Conservation (phyloP, 495 filamentous ascomycete genomes). For the Aspergillus conjunctus region DNA sequence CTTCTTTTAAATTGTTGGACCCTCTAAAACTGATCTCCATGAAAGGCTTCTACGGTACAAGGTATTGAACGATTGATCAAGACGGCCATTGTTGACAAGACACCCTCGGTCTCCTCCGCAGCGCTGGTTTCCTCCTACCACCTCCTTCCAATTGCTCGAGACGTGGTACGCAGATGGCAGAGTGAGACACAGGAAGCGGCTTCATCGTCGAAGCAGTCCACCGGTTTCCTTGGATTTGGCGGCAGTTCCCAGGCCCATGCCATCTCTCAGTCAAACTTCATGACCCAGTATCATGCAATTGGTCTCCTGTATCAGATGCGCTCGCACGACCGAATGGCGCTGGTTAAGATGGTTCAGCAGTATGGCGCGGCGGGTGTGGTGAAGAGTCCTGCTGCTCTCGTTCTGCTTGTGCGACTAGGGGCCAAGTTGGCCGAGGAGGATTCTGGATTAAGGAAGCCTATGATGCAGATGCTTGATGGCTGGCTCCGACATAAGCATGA, state of each 20-base stretch:
- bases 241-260: constrained; percentile 66
- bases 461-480: constrained; percentile 93
- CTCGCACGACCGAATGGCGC: constrained; percentile 92
- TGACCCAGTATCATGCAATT: constrained; percentile 99
- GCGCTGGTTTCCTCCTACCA: constrained; percentile 98
- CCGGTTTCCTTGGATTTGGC: constrained; percentile 88
- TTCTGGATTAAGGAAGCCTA: constrained; percentile 80
- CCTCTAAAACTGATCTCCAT: not conserved
- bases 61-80: constrained; percentile 98
- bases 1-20: not conserved
- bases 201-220: constrained; percentile 80
- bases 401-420: constrained; percentile 90
- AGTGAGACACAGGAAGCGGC: constrained; percentile 98
- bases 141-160: constrained; percentile 90
- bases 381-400: constrained; percentile 89
- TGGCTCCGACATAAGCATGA: constrained; percentile 99
- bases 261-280: constrained; percentile 75
- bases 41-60: constrained; percentile 90
- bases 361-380: constrained; percentile 88
- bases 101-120: constrained; percentile 94
- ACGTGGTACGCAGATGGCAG: constrained; percentile 97
- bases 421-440: constrained; percentile 97
- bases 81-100: constrained; percentile 99
- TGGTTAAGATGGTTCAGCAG: constrained; percentile 99
- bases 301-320: constrained; percentile 98